Evolutionary conservation across 2,329 filamentous ascomycete species (phyloP), one percentile per base, ranked within the genome.

Genomic region (Beauveria sp.): DNA sequence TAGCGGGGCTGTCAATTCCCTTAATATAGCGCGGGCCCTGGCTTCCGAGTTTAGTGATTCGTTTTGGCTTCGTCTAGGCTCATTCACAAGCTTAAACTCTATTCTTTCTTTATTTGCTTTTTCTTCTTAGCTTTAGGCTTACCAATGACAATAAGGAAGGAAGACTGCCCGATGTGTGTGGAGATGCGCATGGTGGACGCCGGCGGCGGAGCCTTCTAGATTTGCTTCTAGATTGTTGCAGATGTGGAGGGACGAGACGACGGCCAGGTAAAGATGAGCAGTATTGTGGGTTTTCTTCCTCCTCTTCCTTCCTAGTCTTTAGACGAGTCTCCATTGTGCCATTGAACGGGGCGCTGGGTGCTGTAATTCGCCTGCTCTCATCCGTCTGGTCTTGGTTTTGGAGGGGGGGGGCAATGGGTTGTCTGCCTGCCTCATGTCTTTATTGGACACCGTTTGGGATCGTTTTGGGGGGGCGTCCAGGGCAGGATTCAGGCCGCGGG

Each of bases 211-310:
- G 57, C 28, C 28, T 53, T 60, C 49, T 50, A 60, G 58, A 60
- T 31, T 60, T 60, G 58, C 58, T 60, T 60, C 58, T 53, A 60
- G 58, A 60, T 60, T 60, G 58, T 45, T 34, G 49, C 49, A 60
- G 49, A 60, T 53, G 58, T 60, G 40, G 26, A 60, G 56, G 56
- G 34, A 55, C 52, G 18, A 55, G 52, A 55, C 40, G 46, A 50
- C 34, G 38, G 31, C 10, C 16, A 46, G 53, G 45, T 4, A 38
- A 59, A 24, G 46, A 59, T 51, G 56, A 59, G 46, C 56, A 50
- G 34, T 24, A 42, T 22, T 50, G 46, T 51, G 56, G 56, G 24
- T 51, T 51, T 34, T 18, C 5, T 40, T 40, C 9, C 8, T 31
- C 28, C 28, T 31, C 28, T 8, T 31, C 28, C 9, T 28, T 28